These are phyloP conservation scores for Saccharomyces pastorianus DNA, from an alignment of 1,139 yeast genomes.

Conservation along the genomic window DNA sequence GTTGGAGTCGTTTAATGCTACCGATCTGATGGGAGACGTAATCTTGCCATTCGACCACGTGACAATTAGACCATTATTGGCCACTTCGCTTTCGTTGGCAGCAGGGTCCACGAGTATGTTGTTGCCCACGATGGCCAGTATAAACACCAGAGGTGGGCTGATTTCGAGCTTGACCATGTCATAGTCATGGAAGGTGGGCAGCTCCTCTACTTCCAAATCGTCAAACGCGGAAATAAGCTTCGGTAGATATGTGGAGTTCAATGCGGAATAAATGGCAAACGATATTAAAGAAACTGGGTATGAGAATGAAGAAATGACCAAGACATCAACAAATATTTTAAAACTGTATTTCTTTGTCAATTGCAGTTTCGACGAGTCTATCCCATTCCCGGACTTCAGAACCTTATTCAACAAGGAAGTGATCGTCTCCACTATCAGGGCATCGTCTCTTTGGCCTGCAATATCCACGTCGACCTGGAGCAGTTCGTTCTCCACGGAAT, in stretches of 20 bases:
- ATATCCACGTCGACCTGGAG: slow-evolving; percentile 74
- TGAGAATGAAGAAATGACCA: slow-evolving; percentile 57
- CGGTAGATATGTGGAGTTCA: slow-evolving; percentile 72
- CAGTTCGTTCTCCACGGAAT: slow-evolving; percentile 36
- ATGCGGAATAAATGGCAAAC: slow-evolving; percentile 70
- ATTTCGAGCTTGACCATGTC: slow-evolving; percentile 57
- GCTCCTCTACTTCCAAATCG: slow-evolving; percentile 56
- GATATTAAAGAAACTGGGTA: slow-evolving; percentile 77
- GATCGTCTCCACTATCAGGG: slow-evolving; percentile 51
- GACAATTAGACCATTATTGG: slow-evolving; percentile 70
- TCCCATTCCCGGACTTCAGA: slow-evolving; percentile 24
- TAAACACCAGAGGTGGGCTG: slow-evolving; percentile 66
- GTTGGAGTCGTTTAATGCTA: slow-evolving; percentile 38
- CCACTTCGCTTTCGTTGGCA: slow-evolving; percentile 73
- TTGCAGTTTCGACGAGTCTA: slow-evolving; percentile 42
- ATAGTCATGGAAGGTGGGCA: slow-evolving; percentile 83
- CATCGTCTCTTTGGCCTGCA: slow-evolving; percentile 62
- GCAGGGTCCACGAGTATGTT: slow-evolving; percentile 73
- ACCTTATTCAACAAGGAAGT: slow-evolving; percentile 41
- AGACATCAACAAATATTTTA: slow-evolving; percentile 69
- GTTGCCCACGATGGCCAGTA: slow-evolving; percentile 65
- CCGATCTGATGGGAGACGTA: slow-evolving; percentile 54
- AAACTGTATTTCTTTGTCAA: slow-evolving; percentile 69
- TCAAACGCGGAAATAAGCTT: slow-evolving; percentile 56
- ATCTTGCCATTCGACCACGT: slow-evolving; percentile 62